Evolutionary conservation across 345 rosid species (phyloP), one percentile per base, ranked within the genome.

Genomic region (Eucalyptus lansdowneana): DNA sequence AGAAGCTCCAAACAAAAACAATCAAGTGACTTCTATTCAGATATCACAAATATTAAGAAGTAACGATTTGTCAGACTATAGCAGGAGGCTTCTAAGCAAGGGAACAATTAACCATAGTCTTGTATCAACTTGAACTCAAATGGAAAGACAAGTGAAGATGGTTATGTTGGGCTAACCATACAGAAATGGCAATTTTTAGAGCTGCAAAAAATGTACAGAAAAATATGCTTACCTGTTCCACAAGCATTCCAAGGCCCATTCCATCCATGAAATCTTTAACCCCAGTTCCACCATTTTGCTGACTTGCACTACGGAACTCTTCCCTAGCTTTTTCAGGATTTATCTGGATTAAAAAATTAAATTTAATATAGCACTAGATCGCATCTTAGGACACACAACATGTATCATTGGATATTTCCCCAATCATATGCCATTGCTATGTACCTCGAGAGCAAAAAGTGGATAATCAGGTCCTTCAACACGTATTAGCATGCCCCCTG

Each of bases 321-420:
- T 98, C 99, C 92, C 97, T 96, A 40, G 98, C 98, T 91, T 95
- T 97, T 88, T 98, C 99, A 22, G 99, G 99, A 90, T 98, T 96
- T 89, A 98, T 93, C 99, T 97, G 95, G 90, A 53, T 65, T 37
- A 65, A 67, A 22, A 42, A 50, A 60, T 21, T 62, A 17, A 88
- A 34, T 47, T 42, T 24, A 11, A 40, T n/a, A 21, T 40, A 31
- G 49, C 37, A 88, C 56, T 25, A 65, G 51, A 11, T 14, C 45
- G 31, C 31, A 44, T 60, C 76, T 49, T 65, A 54, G n/a, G 72
- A 37, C 87, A 69, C 50, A 45, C 11, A n/a, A 42, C n/a, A 76
- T 13, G 21, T 49, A 45, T 7, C 34, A 60, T 37, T 17, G 17
- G 29, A 87, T 54, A 87, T 14, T 65, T 51, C 15, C 29, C 81